Conservation (phyloP, 225 moss, liverwort and hornwort genomes). For the Polytrichum formosum region DNA sequence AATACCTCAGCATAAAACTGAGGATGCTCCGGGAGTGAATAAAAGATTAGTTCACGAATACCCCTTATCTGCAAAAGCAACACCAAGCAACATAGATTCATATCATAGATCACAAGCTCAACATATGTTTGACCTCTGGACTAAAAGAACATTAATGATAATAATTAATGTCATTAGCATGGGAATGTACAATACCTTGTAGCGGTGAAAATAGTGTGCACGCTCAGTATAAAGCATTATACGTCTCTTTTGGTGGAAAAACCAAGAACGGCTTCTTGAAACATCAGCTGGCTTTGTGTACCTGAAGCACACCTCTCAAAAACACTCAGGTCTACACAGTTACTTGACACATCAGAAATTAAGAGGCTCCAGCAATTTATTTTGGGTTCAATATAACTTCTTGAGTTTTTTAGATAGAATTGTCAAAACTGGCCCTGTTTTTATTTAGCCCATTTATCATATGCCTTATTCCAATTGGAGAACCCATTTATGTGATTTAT, state of each 20-base stretch:
- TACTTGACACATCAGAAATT: neutral
- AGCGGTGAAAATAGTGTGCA: constrained; percentile 91
- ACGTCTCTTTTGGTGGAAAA: constrained; percentile 79
- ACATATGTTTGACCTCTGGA: no score
- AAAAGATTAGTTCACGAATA: constrained; percentile 79
- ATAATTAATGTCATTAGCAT: neutral
- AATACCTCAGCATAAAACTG: constrained; percentile 82
- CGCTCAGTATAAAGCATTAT: constrained; percentile 90
- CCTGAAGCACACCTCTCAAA: constrained; percentile 27
- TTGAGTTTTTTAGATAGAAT: neutral
- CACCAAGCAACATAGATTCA: constrained; percentile 1
- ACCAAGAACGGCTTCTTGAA: constrained; percentile 85
- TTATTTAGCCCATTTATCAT: neutral
- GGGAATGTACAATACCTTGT: constrained; percentile 48
- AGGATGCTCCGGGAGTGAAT: constrained; percentile 81
- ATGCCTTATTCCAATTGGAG: neutral
- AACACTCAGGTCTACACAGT: neutral
- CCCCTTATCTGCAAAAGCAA: constrained; percentile 66
- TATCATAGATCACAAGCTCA: neutral
- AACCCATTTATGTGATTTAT: no score
- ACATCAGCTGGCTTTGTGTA: constrained; percentile 92
- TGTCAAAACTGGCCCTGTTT: neutral
- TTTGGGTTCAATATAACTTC: neutral
- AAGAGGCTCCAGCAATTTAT: neutral
- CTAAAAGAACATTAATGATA: no score